Percentiles rank a stretch among this genome's conserved stretches.
Evolutionary conservation across 192 early-diverging fungal genomes (phyloP).

Genomic region (Backusella tarrabulga): DNA sequence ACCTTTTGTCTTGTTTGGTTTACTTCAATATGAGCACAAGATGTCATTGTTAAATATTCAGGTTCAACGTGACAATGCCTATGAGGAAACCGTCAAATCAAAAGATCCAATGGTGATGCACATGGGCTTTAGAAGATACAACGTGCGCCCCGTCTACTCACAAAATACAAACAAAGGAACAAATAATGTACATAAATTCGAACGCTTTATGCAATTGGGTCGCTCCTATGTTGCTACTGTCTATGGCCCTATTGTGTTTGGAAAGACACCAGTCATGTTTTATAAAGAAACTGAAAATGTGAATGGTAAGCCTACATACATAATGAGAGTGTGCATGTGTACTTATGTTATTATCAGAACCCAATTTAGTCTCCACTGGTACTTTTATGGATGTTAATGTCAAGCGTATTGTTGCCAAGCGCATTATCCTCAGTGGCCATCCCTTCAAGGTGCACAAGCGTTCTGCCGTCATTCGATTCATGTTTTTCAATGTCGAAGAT

Average conservation of each 20-base stretch:
- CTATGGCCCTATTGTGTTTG: constrained; percentile 91
- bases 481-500: constrained; percentile 94
- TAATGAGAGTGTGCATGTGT: background rate
- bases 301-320: constrained; percentile 41
- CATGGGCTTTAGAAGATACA: constrained; percentile 86
- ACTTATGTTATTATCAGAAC: constrained; percentile 28
- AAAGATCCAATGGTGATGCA: constrained; percentile 91
- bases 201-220: constrained; percentile 84
- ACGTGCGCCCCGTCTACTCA: constrained; percentile 86
- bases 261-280: constrained; percentile 78
- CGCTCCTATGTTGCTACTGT: constrained; percentile 77
- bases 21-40: constrained; percentile 87
- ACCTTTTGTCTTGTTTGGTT: constrained; percentile 56
- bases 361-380: constrained; percentile 80
- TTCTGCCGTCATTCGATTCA: constrained; percentile 89
- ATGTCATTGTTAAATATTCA: constrained; percentile 85
- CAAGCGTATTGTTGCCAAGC: constrained; percentile 90
- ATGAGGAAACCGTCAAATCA: constrained; percentile 79
- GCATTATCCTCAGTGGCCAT: constrained; percentile 91
- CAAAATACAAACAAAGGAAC: constrained; percentile 75
- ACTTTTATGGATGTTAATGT: constrained; percentile 71
- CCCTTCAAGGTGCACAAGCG: constrained; percentile 95
- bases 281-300: constrained; percentile 65
- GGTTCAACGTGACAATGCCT: constrained; percentile 69
- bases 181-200: constrained; percentile 96